Conservation (phyloP, 139 green algal species). For the Volvox africanus region DNA sequence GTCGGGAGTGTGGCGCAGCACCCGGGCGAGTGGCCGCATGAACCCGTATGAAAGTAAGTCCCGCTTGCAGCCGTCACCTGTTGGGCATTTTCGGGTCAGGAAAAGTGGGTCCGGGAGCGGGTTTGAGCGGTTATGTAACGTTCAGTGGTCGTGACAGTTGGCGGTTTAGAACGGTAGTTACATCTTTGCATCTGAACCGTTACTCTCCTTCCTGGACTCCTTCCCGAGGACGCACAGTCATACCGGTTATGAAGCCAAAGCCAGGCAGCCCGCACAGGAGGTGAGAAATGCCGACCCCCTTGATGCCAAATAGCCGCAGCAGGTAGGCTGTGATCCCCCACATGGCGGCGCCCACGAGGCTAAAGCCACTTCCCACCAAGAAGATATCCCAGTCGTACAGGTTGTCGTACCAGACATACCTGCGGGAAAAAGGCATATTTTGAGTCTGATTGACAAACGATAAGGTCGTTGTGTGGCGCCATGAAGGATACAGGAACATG, state of each 20-base stretch:
- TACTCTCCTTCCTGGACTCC: too few relatives aligned
- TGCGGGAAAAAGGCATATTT: not conserved
- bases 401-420: conserved; percentile 59
- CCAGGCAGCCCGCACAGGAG: conserved; percentile 42
- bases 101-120: not conserved
- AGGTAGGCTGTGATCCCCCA: conserved; percentile 26
- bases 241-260: conserved; percentile 53
- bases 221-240: not conserved
- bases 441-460: too few relatives aligned
- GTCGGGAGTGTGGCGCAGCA: not conserved
- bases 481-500: too few relatives aligned
- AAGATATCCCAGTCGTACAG: conserved; percentile 59
- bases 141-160: too few relatives aligned
- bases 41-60: not conserved
- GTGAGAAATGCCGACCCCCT: conserved; percentile 35
- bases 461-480: too few relatives aligned
- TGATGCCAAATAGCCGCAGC: not conserved
- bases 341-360: conserved; percentile 44
- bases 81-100: not conserved
- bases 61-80: not conserved
- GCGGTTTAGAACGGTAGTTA: too few relatives aligned
- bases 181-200: too few relatives aligned
- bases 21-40: not conserved
- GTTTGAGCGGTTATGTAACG: too few relatives aligned
- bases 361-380: conserved; percentile 45